A percentile compares a stretch with the other conserved stretches of the same genome.
Conservation (phyloP, 148 eudicot species). For the Diospyros lotus region DNA sequence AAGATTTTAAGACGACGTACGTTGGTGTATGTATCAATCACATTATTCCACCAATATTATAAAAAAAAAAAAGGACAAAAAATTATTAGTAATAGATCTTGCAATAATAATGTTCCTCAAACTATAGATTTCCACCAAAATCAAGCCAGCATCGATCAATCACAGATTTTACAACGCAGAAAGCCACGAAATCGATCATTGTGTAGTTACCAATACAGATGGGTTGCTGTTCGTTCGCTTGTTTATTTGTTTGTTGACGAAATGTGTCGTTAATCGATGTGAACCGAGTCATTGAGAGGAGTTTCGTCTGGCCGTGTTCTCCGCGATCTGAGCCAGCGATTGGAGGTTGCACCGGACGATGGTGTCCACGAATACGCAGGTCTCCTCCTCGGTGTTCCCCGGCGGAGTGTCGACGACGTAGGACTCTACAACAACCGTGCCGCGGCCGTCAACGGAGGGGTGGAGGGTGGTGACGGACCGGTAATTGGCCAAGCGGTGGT, state of each 20-base stretch:
- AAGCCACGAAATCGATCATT: too few relatives aligned
- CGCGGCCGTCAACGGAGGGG: constrained; percentile 22
- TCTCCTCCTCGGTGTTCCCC: constrained; percentile 64
- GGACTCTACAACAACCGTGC: constrained; percentile 60
- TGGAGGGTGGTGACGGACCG: constrained; percentile 64
- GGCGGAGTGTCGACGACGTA: constrained; percentile 66
- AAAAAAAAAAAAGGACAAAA: too few relatives aligned
- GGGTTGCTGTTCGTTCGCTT: not conserved
- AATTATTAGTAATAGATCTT: too few relatives aligned
- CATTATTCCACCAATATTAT: too few relatives aligned
- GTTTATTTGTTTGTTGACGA: too few relatives aligned
- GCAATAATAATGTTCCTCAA: not conserved
- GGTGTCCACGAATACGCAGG: constrained; percentile 65
- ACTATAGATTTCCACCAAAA: not conserved
- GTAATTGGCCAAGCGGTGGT: constrained; percentile 66
- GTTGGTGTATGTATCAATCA: too few relatives aligned
- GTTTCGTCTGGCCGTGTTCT: constrained; percentile 26
- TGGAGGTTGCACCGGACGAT: constrained; percentile 71
- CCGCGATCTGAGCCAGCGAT: constrained; percentile 63
- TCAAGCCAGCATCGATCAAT: not conserved
- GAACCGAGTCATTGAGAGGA: not conserved
- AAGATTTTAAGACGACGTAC: too few relatives aligned
- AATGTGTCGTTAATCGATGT: not conserved
- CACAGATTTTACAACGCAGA: too few relatives aligned
- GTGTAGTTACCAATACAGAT: not conserved